A percentile compares a stretch with the other conserved stretches of the same genome.
phyloP scores from a whole-genome alignment of 345 rosid species.

The Litchi chinensis region DNA sequence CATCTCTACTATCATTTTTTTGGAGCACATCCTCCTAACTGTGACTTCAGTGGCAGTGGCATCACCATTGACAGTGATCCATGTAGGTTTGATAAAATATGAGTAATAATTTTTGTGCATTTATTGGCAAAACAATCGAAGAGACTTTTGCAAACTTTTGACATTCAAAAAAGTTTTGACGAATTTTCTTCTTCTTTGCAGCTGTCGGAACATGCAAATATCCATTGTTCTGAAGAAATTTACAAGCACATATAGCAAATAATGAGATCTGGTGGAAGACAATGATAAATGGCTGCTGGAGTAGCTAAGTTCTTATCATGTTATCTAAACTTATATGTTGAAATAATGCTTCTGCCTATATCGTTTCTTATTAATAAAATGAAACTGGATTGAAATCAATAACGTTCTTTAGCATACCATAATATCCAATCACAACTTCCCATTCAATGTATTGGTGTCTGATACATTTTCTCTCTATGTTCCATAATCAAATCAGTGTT shows the following conservation, averaged over 20 bases:
- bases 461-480: background rate
- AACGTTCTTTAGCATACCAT: too few species aligned
- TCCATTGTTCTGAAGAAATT: slow-evolving; percentile 1
- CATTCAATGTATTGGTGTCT: background rate
- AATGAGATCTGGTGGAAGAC: background rate
- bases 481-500: background rate
- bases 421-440: too few species aligned
- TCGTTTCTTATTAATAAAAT: background rate
- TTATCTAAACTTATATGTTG: background rate
- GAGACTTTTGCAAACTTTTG: background rate
- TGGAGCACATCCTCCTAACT: background rate
- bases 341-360: background rate
- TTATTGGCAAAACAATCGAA: background rate
- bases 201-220: background rate
- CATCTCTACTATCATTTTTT: background rate
- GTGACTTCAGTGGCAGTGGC: slow-evolving; percentile 5
- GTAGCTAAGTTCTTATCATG: background rate
- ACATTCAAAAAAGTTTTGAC: background rate
- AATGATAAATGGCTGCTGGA: slow-evolving; percentile 1
- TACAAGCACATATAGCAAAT: background rate
- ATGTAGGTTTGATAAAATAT: background rate
- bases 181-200: background rate
- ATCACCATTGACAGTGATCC: background rate
- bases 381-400: background rate
- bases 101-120: background rate